Conservation (phyloP, 106 monocot genomes). For the Acanthochlamys bracteata region DNA sequence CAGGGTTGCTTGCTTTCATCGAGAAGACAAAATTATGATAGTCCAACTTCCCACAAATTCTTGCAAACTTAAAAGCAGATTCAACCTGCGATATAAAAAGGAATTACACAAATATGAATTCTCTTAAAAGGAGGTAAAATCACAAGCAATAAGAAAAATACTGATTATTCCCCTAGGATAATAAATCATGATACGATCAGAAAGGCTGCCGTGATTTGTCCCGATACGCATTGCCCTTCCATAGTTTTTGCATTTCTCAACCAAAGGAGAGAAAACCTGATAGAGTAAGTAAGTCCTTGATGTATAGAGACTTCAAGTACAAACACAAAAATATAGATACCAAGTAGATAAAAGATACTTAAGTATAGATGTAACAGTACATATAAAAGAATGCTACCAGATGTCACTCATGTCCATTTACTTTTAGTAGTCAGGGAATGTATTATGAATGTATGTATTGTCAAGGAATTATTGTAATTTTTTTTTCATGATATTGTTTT, state of each 20-base stretch:
- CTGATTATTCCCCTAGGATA: constrained; percentile 98
- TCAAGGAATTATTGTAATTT: too few species aligned
- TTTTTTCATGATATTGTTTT: too few species aligned
- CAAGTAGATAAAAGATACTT: too few species aligned
- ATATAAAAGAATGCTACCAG: too few species aligned
- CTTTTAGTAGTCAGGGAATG: too few species aligned
- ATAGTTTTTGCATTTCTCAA: constrained; percentile 98
- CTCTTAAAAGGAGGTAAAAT: not conserved
- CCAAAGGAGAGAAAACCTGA: constrained; percentile 93
- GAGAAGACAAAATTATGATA: constrained; percentile 99
- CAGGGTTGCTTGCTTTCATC: constrained; percentile 99
- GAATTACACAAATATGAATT: not conserved
- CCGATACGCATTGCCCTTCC: constrained; percentile 98
- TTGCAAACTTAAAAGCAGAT: constrained; percentile 99
- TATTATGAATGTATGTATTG: too few species aligned
- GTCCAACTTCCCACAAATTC: constrained; percentile 89
- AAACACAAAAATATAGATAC: too few species aligned
- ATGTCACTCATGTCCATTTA: too few species aligned
- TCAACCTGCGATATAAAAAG: constrained; percentile 67
- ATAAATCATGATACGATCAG: constrained; percentile 99
- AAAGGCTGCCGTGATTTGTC: constrained; percentile 99
- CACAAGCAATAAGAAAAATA: constrained; percentile 1
- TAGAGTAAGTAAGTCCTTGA: not conserved
- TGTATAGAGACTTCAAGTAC: too few species aligned
- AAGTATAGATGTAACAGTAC: too few species aligned